Percentiles rank a stretch among this genome's conserved stretches.
These are phyloP conservation scores for Pyrus bretschneideri DNA, from an alignment of 306 rosid species.

Conservation along the genomic window DNA sequence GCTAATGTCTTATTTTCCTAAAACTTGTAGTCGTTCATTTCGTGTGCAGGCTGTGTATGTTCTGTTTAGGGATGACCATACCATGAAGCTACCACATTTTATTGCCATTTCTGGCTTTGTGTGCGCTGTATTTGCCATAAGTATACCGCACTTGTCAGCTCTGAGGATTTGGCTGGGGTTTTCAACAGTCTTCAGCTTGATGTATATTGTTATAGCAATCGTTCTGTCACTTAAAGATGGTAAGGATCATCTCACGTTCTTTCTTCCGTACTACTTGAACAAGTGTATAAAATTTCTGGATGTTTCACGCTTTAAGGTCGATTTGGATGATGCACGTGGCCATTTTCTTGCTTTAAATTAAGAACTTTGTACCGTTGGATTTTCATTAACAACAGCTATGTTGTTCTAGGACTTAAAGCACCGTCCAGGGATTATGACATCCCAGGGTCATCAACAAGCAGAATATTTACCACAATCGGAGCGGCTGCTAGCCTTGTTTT, in stretches of 20 bases:
- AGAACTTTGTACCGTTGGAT: not conserved
- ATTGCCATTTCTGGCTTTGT: constrained; percentile 72
- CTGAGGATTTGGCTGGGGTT: constrained; percentile 84
- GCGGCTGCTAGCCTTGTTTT: constrained; percentile 92
- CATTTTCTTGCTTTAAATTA: not conserved
- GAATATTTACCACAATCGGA: constrained; percentile 75
- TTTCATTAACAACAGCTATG: not conserved
- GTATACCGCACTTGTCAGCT: constrained; percentile 92
- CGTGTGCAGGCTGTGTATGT: constrained; percentile 63
- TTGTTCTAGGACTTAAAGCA: constrained; percentile 53
- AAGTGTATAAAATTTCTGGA: not conserved
- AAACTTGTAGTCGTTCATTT: not conserved
- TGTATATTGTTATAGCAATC: constrained; percentile 53
- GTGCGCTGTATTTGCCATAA: constrained; percentile 76
- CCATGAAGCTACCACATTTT: constrained; percentile 76
- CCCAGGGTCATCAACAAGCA: constrained; percentile 57
- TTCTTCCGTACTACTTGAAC: not conserved
- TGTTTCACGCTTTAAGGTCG: not conserved
- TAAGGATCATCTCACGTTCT: constrained; percentile 18
- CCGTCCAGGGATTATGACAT: constrained; percentile 68
- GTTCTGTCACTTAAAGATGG: constrained; percentile 67
- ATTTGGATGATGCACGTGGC: not conserved
- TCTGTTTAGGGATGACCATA: constrained; percentile 53
- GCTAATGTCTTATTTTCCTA: not conserved
- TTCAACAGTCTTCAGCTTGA: constrained; percentile 71